A percentile compares a stretch with the other conserved stretches of the same genome.
These are phyloP conservation scores for Phialocephala subalpina DNA, from an alignment of 2,329 filamentous ascomycete genomes.

Conservation along the genomic window DNA sequence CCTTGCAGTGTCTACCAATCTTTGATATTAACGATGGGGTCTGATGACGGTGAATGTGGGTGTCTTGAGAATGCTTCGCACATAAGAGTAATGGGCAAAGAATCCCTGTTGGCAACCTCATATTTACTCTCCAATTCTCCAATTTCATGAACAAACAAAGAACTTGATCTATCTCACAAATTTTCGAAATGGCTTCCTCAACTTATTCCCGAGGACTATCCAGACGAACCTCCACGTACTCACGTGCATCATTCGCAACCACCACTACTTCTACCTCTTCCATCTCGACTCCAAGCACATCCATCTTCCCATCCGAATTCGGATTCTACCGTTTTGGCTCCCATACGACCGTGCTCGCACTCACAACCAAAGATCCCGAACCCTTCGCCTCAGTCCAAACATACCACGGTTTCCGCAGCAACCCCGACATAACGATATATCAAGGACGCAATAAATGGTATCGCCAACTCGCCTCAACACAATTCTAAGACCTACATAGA, in stretches of 20 bases:
- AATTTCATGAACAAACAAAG: not conserved
- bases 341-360: not conserved
- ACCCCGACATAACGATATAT: not conserved
- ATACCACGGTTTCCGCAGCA: not conserved
- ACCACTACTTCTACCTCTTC: not conserved
- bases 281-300: not conserved
- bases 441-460: not conserved
- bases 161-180: not conserved
- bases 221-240: not conserved
- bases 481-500: not conserved
- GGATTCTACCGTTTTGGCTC: not conserved
- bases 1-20: not conserved
- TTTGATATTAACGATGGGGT: not conserved
- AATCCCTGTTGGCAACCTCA: not conserved
- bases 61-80: not conserved
- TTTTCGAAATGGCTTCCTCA: not conserved
- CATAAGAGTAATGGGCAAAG: not conserved
- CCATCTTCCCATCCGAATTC: not conserved
- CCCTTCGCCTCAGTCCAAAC: constrained; percentile 2
- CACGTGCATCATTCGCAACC: not conserved
- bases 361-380: not conserved
- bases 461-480: not conserved
- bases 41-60: not conserved
- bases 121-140: not conserved
- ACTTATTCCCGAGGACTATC: not conserved